Base-by-base conservation (phyloP, 192 early-diverging fungal species). In the Coemansia sp. region DNA sequence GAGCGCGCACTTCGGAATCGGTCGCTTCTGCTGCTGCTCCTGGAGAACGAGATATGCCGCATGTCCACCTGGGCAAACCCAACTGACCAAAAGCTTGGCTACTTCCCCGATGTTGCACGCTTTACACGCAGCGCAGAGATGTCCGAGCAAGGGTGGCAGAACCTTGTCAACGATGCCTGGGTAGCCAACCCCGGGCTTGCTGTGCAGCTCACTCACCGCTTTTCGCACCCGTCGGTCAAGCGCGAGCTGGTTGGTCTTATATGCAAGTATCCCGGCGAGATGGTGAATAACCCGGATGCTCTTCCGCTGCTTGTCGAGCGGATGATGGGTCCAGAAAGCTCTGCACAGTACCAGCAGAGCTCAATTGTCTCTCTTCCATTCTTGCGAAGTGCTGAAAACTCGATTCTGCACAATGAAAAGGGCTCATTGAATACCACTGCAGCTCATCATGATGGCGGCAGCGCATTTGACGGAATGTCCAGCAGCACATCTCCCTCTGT, bases 11-110 rank as follows among this genome's bases (percentile, higher is more conserved):
- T 61, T 54, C 70, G 67, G 43, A 70, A 70, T 70, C 65, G 62
- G 39, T 59, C 67, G 62, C 69, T 98, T 22, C 71, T 99, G 37
- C 71, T 94, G 42, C 67, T 99, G 44, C 85, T 99, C 45, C 70
- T 96, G 25, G 96, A 97, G 72, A 93, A 90, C 66, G 98, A 99
- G 73, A 74, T 98, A 55, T 84, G 86, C 51, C 88, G 93, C 17
- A 78, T 95, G 69, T 86, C 88, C 16, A 88, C 92, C 2, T 98
- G 98, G 96, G 82, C 86, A 49, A 90, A 90, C 49, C 92, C 94
- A 1, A 83, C 92, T 7, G 89, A 88, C 65, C 74, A 79, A 22
- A 50, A 61, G 32, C 17, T 73, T 16, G 17, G 41, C 41, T 67
- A 60, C 43, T 76, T 79, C n/a, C 77, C 74, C 4, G 84, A 83